Base-by-base conservation (phyloP, 768 basidiomycete species). In the Boletus sensibilis region DNA sequence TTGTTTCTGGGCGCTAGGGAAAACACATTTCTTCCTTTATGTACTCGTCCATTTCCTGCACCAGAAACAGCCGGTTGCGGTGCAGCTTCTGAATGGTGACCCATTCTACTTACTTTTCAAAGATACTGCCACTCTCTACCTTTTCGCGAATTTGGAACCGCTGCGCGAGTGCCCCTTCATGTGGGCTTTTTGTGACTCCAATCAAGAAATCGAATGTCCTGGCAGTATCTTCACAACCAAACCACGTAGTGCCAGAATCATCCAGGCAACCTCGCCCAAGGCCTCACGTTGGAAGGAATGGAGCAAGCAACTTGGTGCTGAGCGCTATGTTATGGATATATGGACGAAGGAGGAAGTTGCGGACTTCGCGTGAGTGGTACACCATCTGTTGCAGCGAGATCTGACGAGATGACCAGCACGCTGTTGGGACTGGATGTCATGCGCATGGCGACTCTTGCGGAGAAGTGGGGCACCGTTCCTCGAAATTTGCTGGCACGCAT, bases 91-190 rank as follows among this genome's bases (percentile, higher is more conserved):
- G 6, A 21, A 29, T 14, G 21, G 41, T 2, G 21, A 23, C 25
- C 12, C 12, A 7, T 43, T 8, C 20, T 53, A 53, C 21, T 20
- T 10, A 3, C 14, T 43, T 1, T 43, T 43, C 11, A 8, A 8
- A 2, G 11, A 11, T 9, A 5, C 16, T 13, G 42, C 16, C 12
- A 14, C 42, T 14, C 14, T 12, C 14, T 13, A 43, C 16, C 5
- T 23, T 25, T 5, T n/a, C 4, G 13, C 1, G 1, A 1, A 23
- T 0, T 3, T 1, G 0, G 2, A 13, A 13, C 42, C 42, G 5
- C 14, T 43, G 13, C 0, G 12, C 1, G 23, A 7, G 12, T 25
- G 6, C 42, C 12, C 5, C 4, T 6, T 23, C 14, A 9, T 43
- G 0, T 43, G 42, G 42, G 42, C 14, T 13, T 12, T 43, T 13